These are phyloP conservation scores for Themeda triandra DNA, from an alignment of 176 grass and related monocot species.

Conservation along the genomic window DNA sequence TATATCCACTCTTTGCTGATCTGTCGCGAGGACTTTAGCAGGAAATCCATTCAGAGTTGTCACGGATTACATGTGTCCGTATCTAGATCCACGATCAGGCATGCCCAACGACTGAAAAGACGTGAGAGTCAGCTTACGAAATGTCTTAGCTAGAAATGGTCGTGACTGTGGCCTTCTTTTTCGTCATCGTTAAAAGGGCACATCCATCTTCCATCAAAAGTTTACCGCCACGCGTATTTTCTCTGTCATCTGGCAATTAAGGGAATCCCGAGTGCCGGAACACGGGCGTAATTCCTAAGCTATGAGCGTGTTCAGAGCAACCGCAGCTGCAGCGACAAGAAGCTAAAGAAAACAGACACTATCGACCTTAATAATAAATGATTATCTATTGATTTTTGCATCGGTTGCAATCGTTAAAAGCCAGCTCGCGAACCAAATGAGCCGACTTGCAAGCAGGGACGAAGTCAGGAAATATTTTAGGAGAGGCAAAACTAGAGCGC, in stretches of 20 bases:
- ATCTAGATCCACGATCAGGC: not conserved
- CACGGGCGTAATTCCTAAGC: no score
- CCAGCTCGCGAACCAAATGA: no score
- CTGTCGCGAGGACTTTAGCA: not conserved
- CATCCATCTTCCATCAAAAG: conserved; percentile 9
- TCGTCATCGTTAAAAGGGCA: not conserved
- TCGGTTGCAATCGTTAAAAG: no score
- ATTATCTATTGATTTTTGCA: no score
- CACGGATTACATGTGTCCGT: not conserved
- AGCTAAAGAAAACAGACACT: no score
- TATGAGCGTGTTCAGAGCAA: no score
- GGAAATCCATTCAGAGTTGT: not conserved
- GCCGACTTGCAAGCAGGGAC: no score
- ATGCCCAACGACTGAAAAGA: not conserved
- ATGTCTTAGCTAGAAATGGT: not conserved
- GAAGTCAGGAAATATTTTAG: no score
- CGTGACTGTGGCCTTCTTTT: not conserved
- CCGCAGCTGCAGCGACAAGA: no score
- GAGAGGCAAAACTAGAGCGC: no score
- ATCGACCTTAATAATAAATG: no score
- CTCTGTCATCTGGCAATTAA: not conserved
- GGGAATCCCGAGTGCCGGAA: no score
- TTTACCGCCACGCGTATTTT: not conserved
- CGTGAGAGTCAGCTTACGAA: not conserved
- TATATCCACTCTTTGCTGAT: conserved; percentile 14